Base-by-base conservation (phyloP, 345 rosid genomes). In the Noccaea bulbosa region DNA sequence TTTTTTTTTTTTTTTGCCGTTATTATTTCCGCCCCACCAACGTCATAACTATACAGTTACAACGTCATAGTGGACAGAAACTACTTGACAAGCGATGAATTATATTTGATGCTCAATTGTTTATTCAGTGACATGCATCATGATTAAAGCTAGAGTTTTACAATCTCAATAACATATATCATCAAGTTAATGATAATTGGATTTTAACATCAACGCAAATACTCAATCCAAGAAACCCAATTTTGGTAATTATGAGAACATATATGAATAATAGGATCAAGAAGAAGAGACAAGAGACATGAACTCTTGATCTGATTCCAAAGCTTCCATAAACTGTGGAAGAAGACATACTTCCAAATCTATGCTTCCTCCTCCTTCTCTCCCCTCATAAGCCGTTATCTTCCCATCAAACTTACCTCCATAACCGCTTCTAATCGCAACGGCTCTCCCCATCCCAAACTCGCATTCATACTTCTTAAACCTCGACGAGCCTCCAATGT, bases 401-500 rank as follows among this genome's bases (percentile, higher is more conserved):
- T 84, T 89, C 48, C 92, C 92, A 8, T 86, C 89, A 50, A 73
- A 85, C 83, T 89, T 87, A 57, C 84, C 45, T 0, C 80, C 83
- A 45, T 83, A 86, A 6, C 96, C 91, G 17, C 93, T 85, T 11
- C 92, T 74, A 68, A 82, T 81, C 9, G 89, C 80, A 76, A 84
- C 45, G 2, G 91, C 86, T 79, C 89, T 86, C 34, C 93, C 96
- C 78, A 89, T 41, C 32, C 93, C 93, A 66, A 89, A 89, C 62
- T 92, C 83, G 46, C 55, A 66, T 32, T 83, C 92, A 1, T 89
- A 92, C 80, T 71, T 89, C 62, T 92, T 50, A 74, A 92, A 92
- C 69, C 92, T 72, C 3, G 94, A 94, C 0, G 96, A 92, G 79
- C 98, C 83, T 66, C 96, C 93, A 58, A 86, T 79, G 79, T 83